phyloP scores from a whole-genome alignment of 805 yeast species.

The Candida xyloterini region DNA sequence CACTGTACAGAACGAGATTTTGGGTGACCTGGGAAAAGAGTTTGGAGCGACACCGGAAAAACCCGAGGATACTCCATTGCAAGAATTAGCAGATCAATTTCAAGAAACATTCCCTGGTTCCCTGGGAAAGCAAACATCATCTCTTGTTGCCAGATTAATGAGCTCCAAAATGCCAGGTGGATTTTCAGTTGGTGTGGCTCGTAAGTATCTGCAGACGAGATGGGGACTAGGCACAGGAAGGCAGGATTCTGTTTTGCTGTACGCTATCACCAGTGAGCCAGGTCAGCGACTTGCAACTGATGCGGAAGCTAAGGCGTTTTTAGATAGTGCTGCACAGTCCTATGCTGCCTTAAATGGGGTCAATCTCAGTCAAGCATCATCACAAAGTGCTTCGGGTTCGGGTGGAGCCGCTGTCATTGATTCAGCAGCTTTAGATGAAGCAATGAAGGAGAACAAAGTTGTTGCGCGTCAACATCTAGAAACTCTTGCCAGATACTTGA shows the following conservation, averaged over 20 bases:
- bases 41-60: constrained; percentile 98
- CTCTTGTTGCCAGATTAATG: constrained; percentile 85
- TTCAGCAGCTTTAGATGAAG: constrained; percentile 89
- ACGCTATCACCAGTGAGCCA: constrained; percentile 88
- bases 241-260: constrained; percentile 84
- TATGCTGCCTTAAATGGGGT: constrained; percentile 84
- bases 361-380: constrained; percentile 64
- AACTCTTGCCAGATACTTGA: constrained; percentile 91
- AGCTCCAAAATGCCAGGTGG: constrained; percentile 99
- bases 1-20: constrained; percentile 95
- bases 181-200: constrained; percentile 84
- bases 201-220: constrained; percentile 86
- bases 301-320: constrained; percentile 83
- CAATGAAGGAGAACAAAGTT: constrained; percentile 65
- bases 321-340: constrained; percentile 77
- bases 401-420: constrained; percentile 88
- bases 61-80: constrained; percentile 97
- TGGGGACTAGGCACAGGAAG: constrained; percentile 94
- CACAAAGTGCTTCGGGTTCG: constrained; percentile 49
- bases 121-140: constrained; percentile 90
- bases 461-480: constrained; percentile 83
- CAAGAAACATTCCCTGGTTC: constrained; percentile 87
- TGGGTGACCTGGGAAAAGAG: constrained; percentile 98
- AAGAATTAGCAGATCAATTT: constrained; percentile 92
- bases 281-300: constrained; percentile 83